Conservation (phyloP, 306 rosid species). For the Cercis canadensis region DNA sequence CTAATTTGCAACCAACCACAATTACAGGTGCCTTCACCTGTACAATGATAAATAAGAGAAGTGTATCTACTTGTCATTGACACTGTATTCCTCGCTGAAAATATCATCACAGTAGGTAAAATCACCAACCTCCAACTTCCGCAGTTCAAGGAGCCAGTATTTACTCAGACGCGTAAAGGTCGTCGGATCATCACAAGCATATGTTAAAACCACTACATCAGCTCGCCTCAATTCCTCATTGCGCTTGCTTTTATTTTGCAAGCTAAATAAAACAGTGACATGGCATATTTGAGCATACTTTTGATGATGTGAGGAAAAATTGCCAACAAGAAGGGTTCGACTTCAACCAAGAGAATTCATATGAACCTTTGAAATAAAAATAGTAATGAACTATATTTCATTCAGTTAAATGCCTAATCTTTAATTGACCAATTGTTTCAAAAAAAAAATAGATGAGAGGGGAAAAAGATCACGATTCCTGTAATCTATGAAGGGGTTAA, state of each 20-base stretch:
- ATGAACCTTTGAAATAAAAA: no score
- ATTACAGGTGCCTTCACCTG: conserved; percentile 26
- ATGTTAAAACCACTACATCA: conserved; percentile 78
- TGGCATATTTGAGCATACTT: background rate
- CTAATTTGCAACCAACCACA: no score
- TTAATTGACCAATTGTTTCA: no score
- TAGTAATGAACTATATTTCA: no score
- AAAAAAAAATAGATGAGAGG: no score
- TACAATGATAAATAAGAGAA: conserved; percentile 5
- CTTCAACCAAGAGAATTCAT: conserved; percentile 6
- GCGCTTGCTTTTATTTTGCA: conserved; percentile 68
- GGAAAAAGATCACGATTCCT: no score
- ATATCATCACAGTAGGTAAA: conserved; percentile 14
- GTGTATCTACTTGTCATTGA: background rate
- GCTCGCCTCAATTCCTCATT: conserved; percentile 82
- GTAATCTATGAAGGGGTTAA: no score
- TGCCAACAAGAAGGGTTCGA: no score
- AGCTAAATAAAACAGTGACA: conserved; percentile 43
- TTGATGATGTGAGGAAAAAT: background rate
- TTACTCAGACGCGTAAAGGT: conserved; percentile 63
- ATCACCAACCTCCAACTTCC: conserved; percentile 60
- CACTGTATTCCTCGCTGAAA: background rate
- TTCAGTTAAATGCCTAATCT: no score
- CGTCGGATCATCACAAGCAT: conserved; percentile 73
- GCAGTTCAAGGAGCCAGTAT: conserved; percentile 79